These are phyloP conservation scores for Ceriops decandra DNA, from an alignment of 345 rosid genomes.

Conservation along the genomic window DNA sequence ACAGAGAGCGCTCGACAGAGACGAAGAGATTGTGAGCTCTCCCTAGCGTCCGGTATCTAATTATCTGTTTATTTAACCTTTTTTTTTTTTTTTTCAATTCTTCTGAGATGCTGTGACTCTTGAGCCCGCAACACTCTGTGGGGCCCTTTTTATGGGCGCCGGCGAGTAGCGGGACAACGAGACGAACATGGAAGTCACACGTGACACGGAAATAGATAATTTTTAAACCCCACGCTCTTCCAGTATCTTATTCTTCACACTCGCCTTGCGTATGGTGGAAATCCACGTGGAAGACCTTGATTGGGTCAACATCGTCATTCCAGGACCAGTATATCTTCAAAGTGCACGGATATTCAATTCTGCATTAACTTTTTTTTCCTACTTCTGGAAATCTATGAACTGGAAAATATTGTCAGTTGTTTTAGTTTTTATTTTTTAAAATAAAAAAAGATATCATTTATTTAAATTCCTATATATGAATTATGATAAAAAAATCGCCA, in stretches of 20 bases:
- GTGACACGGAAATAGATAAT: neutral
- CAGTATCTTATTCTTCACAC: neutral
- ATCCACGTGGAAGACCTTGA: conserved; percentile 10
- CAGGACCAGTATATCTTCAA: neutral
- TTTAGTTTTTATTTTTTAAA: no score
- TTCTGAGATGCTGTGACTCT: neutral
- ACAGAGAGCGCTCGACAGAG: neutral
- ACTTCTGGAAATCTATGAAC: no score
- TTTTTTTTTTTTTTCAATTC: no score
- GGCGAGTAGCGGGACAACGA: conserved; percentile 16
- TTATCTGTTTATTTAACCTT: neutral
- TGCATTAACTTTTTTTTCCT: neutral
- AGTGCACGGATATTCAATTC: neutral
- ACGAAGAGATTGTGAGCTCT: no score
- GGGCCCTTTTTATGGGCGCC: neutral
- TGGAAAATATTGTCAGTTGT: no score
- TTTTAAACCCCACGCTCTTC: no score
- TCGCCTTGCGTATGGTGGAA: neutral
- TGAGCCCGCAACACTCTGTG: no score
- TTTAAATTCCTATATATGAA: no score
- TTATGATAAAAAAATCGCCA: no score
- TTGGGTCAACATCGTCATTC: conserved; percentile 14
- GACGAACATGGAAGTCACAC: conserved; percentile 18
- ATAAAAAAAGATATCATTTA: neutral
- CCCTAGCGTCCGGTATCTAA: neutral